phyloP scores from a whole-genome alignment of 2,329 filamentous ascomycete species.

The Clarireedia homoeocarpa region DNA sequence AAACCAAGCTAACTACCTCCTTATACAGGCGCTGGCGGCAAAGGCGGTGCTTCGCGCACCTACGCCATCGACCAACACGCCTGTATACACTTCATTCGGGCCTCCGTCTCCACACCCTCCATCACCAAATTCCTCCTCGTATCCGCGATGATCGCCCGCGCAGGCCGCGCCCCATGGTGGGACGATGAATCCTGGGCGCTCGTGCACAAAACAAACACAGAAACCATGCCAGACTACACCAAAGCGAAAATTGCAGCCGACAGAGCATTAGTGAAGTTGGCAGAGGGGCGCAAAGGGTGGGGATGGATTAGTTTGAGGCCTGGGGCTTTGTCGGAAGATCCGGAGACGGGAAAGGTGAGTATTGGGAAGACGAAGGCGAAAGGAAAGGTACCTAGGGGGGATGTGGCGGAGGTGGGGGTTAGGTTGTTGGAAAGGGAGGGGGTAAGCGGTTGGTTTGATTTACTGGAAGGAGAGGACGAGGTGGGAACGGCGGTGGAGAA shows the following conservation, averaged over 20 bases:
- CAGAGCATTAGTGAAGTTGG: conserved; percentile 44
- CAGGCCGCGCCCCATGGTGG: conserved; percentile 48
- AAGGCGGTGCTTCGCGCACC: conserved; percentile 49
- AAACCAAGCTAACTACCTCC: neutral
- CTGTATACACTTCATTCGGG: conserved; percentile 53
- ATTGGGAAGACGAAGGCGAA: conserved; percentile 35
- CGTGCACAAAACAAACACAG: conserved; percentile 33
- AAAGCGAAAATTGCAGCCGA: conserved; percentile 54
- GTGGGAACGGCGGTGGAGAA: conserved; percentile 40
- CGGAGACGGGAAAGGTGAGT: conserved; percentile 35
- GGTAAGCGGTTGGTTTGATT: conserved; percentile 44
- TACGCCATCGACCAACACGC: conserved; percentile 55
- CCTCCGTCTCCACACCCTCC: conserved; percentile 44
- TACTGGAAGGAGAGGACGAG: conserved; percentile 46
- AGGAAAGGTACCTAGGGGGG: conserved; percentile 41
- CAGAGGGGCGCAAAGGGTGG: conserved; percentile 30
- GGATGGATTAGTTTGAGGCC: conserved; percentile 47
- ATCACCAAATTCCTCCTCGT: conserved; percentile 58
- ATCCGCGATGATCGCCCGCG: conserved; percentile 51
- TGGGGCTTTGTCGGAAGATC: conserved; percentile 40
- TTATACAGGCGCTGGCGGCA: conserved; percentile 46
- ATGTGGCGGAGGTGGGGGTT: conserved; percentile 52
- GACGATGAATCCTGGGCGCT: conserved; percentile 37
- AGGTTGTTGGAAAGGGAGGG: conserved; percentile 42
- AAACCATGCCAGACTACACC: conserved; percentile 45